Evolutionary conservation across 2,329 filamentous ascomycete genomes (phyloP), one percentile per base, ranked within the genome.

Genomic region (Aspergillus unguis): DNA sequence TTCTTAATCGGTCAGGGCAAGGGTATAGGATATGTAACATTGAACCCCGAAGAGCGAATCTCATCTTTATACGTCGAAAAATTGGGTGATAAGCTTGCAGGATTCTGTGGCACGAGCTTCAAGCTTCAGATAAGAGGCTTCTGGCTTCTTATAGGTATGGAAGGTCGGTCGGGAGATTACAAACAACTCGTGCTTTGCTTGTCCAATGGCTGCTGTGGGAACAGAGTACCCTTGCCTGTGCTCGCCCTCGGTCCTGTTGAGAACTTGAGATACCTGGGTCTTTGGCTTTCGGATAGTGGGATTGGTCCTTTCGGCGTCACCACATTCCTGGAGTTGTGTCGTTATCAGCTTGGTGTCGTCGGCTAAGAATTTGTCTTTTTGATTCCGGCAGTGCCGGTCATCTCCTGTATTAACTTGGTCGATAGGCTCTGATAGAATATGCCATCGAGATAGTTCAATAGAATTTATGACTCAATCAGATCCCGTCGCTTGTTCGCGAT

Each of bases 21-120:
- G 6, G 27, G 6, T 27, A 26, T 35, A 45, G 7, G 10, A 36
- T 10, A 26, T 35, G n/a, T 45, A 45, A 46, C 32, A 44, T 29
- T n/a, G 28, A 17, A 17, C 17, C 17, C 17, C 17, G 17, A 17
- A 33, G 17, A 29, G 42, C 17, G 17, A 27, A 11, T 23, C 9
- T 5, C 27, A 47, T 47, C 35, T 27, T 47, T 38, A 47, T 31
- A 47, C 10, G 23, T n/a, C 6, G 28, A 36, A 17, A 8, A 11
- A 45, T 35, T 35, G 36, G 17, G n/a, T 43, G 47, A 49, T 49
- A 49, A 49, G 47, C 47, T 43, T 49, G 47, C 47, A 44, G 47
- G 36, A 48, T 33, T 25, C 32, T 23, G 25, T 28, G 23, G 17
- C 11, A n/a, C 28, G 17, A 17, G 11, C 23, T 23, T 38, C 36